These are phyloP conservation scores for Geum urbanum DNA, from an alignment of 306 rosid genomes.

Conservation along the genomic window DNA sequence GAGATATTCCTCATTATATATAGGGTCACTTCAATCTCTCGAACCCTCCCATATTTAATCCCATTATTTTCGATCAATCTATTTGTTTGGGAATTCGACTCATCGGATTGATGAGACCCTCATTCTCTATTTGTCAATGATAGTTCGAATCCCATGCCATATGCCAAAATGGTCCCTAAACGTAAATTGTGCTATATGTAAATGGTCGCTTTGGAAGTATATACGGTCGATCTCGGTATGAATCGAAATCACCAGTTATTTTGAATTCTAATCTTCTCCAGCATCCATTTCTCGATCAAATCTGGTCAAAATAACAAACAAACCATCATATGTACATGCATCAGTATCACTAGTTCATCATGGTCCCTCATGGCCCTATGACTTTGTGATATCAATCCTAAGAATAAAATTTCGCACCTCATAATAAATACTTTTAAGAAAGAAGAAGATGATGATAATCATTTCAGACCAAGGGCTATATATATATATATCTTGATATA, in stretches of 20 bases:
- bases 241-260: not conserved
- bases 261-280: not conserved
- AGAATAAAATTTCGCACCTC: not conserved
- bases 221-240: not conserved
- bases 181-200: not conserved
- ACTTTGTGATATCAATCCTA: not conserved
- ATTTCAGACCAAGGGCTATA: not conserved
- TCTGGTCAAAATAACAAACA: slow-evolving; percentile 13
- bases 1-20: slow-evolving; percentile 5
- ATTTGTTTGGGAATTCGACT: not conserved
- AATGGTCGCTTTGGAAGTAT: slow-evolving; percentile 14
- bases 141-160: not conserved
- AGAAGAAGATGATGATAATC: not conserved
- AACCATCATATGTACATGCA: too few species aligned
- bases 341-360: not conserved
- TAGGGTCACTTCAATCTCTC: slow-evolving; percentile 8
- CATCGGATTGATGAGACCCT: not conserved
- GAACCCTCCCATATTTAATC: slow-evolving; percentile 1
- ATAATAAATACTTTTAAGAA: not conserved
- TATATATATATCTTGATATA: not conserved
- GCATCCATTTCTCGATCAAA: not conserved
- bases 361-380: slow-evolving; percentile 12
- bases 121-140: not conserved
- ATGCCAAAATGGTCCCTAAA: not conserved
- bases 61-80: not conserved